These are phyloP conservation scores for Geotrichum phurueaensis DNA, from an alignment of 1,139 yeast genomes.

Conservation along the genomic window DNA sequence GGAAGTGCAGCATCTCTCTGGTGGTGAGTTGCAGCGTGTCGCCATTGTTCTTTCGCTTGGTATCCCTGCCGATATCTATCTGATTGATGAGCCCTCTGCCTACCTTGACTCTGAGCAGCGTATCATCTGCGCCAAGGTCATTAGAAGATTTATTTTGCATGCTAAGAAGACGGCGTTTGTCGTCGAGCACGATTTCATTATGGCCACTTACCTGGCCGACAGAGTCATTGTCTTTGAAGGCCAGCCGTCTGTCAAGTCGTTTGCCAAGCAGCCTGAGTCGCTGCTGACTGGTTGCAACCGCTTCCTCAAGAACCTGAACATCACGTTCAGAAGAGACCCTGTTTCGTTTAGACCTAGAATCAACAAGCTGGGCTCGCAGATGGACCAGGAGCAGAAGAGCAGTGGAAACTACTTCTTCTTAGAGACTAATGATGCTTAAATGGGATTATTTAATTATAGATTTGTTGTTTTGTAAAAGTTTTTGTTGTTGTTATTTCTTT, in stretches of 20 bases:
- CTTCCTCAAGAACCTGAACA: slow-evolving; percentile 93
- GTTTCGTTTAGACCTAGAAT: slow-evolving; percentile 97
- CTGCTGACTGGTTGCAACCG: slow-evolving; percentile 94
- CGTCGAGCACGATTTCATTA: slow-evolving; percentile 99
- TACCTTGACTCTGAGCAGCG: slow-evolving; percentile 99
- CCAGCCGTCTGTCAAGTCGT: slow-evolving; percentile 73
- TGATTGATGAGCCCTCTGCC: slow-evolving; percentile 98
- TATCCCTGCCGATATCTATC: slow-evolving; percentile 88
- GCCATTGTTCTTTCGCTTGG: slow-evolving; percentile 95
- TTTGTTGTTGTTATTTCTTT: not conserved
- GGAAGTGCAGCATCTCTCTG: slow-evolving; percentile 94
- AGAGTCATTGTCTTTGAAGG: slow-evolving; percentile 98
- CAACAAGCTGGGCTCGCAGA: slow-evolving; percentile 93
- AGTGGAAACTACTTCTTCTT: slow-evolving; percentile 93
- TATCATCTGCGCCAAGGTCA: slow-evolving; percentile 96
- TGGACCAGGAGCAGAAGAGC: slow-evolving; percentile 94
- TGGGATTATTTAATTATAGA: not conserved
- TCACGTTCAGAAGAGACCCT: slow-evolving; percentile 98
- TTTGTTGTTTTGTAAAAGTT: not conserved
- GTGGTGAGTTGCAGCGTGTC: slow-evolving; percentile 99
- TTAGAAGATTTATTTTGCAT: slow-evolving; percentile 91
- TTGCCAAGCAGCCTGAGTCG: slow-evolving; percentile 84
- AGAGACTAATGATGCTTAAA: slow-evolving; percentile 48
- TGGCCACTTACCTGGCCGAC: slow-evolving; percentile 98
- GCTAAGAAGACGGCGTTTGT: slow-evolving; percentile 95